Percentiles rank a stretch among this genome's conserved stretches.
These are phyloP conservation scores for Cercospora brassicicola DNA, from an alignment of 2,329 filamentous ascomycete genomes.

Conservation along the genomic window DNA sequence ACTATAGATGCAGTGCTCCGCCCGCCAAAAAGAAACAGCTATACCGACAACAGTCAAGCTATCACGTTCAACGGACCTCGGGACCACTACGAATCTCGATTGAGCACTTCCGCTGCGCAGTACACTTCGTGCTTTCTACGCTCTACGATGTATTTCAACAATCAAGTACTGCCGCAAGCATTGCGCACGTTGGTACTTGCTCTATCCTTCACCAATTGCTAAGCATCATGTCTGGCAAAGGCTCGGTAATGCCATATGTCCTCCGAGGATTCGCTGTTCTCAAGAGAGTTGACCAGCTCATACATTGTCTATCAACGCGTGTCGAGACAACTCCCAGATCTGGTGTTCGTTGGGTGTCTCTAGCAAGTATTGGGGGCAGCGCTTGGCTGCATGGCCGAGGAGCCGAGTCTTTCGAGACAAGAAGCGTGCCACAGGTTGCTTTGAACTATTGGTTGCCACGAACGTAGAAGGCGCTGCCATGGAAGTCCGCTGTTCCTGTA, in stretches of 20 bases:
- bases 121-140: neutral
- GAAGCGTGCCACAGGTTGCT: neutral
- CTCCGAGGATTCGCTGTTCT: neutral
- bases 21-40: neutral
- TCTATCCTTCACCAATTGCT: neutral
- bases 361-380: neutral
- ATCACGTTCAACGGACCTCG: neutral
- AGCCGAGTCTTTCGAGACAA: neutral
- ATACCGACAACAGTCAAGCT: neutral
- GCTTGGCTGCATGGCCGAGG: constrained; percentile 5
- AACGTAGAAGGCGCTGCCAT: neutral
- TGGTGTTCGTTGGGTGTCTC: neutral
- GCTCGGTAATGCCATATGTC: neutral
- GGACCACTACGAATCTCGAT: neutral
- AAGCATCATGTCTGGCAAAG: neutral
- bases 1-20: neutral
- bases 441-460: neutral
- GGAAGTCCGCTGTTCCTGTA: neutral
- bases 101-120: neutral
- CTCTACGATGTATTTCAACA: neutral
- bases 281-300: neutral
- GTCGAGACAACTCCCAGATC: neutral
- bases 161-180: neutral
- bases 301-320: neutral
- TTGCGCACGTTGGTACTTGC: neutral